Evolutionary conservation across 176 grass and related monocot genomes (phyloP).

Genomic region (Triticum timopheevii): DNA sequence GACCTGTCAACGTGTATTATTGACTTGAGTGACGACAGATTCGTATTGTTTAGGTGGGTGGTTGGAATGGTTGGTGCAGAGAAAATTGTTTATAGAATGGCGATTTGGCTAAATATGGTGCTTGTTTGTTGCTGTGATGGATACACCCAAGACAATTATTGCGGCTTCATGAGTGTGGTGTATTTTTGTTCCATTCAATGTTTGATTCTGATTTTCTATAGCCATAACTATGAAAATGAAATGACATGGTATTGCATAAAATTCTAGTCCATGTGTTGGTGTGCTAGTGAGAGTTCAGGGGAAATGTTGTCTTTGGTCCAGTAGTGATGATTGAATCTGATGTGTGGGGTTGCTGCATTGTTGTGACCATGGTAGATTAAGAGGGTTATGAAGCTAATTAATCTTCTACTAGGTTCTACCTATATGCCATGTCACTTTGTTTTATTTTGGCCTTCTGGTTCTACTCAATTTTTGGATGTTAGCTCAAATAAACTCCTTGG

Average conservation of each 20-base stretch:
- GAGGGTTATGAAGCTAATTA: background rate
- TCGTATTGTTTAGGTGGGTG: background rate
- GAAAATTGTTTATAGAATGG: background rate
- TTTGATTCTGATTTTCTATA: background rate
- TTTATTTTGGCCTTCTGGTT: no score
- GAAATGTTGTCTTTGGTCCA: background rate
- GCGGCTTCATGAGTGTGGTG: background rate
- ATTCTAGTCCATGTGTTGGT: background rate
- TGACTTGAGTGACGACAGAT: background rate
- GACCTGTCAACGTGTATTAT: background rate
- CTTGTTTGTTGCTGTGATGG: background rate
- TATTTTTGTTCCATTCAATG: background rate
- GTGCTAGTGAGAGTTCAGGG: background rate
- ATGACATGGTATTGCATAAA: background rate
- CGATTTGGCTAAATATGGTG: background rate
- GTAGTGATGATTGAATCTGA: no score
- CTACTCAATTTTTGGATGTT: no score
- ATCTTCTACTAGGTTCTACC: background rate
- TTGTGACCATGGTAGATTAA: background rate
- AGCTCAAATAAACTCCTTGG: no score
- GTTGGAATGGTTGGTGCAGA: background rate
- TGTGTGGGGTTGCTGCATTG: background rate
- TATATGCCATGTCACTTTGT: background rate
- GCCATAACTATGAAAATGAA: background rate
- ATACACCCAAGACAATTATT: background rate